phyloP scores from a whole-genome alignment of 805 yeast genomes.

The Schwanniomyces pseudopolymorphus region DNA sequence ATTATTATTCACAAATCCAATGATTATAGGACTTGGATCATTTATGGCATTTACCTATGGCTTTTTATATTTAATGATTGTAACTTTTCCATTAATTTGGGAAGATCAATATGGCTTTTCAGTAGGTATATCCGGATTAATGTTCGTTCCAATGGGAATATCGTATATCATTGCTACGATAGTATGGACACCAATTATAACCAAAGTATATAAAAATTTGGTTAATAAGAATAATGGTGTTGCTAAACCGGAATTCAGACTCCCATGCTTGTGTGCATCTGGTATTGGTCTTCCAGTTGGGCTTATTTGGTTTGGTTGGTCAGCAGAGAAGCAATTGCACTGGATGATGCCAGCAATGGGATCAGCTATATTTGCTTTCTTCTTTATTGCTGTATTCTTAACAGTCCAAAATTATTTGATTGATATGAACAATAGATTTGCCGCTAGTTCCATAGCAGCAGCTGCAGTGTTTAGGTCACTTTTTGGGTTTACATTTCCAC shows the following conservation, averaged over 20 bases:
- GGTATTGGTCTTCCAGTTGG: constrained; percentile 60
- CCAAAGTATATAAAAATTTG: constrained; percentile 35
- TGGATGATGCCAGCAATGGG: constrained; percentile 70
- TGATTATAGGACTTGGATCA: constrained; percentile 60
- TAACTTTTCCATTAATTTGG: constrained; percentile 58
- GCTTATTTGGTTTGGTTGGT: constrained; percentile 72
- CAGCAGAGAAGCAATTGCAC: constrained; percentile 52
- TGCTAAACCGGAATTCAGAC: constrained; percentile 59
- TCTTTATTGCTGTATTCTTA: constrained; percentile 62
- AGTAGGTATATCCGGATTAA: constrained; percentile 52
- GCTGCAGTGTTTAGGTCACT: constrained; percentile 66
- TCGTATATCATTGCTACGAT: constrained; percentile 53
- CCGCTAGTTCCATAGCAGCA: constrained; percentile 70
- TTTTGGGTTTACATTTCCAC: constrained; percentile 69
- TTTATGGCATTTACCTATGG: constrained; percentile 69
- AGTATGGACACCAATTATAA: constrained; percentile 49
- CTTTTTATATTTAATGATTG: constrained; percentile 63
- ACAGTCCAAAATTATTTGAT: constrained; percentile 67
- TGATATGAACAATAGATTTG: constrained; percentile 65
- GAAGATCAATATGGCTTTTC: constrained; percentile 44
- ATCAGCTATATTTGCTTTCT: constrained; percentile 56
- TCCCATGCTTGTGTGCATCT: constrained; percentile 50
- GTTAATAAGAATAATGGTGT: constrained; percentile 49
- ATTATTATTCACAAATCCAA: constrained; percentile 56
- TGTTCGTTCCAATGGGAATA: constrained; percentile 56